Evolutionary conservation across 1,139 yeast species (phyloP).

Genomic region (Debaryomyces coudertii): DNA sequence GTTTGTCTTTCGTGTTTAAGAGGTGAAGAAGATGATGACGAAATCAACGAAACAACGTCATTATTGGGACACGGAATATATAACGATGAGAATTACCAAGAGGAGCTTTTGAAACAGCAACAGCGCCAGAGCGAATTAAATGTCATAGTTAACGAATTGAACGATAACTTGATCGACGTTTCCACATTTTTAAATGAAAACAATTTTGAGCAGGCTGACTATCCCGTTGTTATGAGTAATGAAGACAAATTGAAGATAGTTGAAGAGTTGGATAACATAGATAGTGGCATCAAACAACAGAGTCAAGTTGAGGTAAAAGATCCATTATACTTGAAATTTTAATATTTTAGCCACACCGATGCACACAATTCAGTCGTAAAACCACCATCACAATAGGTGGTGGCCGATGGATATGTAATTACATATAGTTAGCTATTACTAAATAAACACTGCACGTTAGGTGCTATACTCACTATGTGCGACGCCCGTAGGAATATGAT

Average conservation of each 20-base stretch:
- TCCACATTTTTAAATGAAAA: constrained; percentile 38
- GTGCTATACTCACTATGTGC: no score
- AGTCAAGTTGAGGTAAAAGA: constrained; percentile 28
- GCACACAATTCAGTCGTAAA: not conserved
- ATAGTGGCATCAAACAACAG: constrained; percentile 23
- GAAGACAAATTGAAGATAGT: constrained; percentile 28
- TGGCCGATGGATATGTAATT: no score
- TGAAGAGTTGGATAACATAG: constrained; percentile 23
- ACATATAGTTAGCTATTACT: no score
- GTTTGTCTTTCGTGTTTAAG: constrained; percentile 52
- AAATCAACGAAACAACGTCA: constrained; percentile 41
- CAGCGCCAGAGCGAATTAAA: constrained; percentile 48
- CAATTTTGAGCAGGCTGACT: constrained; percentile 15
- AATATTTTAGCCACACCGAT: not conserved
- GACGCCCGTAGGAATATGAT: no score
- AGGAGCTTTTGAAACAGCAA: constrained; percentile 43
- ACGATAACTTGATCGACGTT: constrained; percentile 49
- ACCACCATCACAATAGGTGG: no score
- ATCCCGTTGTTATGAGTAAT: constrained; percentile 20
- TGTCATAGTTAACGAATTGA: constrained; percentile 45
- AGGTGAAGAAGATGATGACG: constrained; percentile 34
- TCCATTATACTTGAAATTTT: constrained; percentile 34
- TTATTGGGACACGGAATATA: constrained; percentile 35
- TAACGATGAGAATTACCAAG: constrained; percentile 42
- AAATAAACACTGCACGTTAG: no score